phyloP scores from a whole-genome alignment of 2,329 filamentous ascomycete genomes.

The Sarocladium oryzae region DNA sequence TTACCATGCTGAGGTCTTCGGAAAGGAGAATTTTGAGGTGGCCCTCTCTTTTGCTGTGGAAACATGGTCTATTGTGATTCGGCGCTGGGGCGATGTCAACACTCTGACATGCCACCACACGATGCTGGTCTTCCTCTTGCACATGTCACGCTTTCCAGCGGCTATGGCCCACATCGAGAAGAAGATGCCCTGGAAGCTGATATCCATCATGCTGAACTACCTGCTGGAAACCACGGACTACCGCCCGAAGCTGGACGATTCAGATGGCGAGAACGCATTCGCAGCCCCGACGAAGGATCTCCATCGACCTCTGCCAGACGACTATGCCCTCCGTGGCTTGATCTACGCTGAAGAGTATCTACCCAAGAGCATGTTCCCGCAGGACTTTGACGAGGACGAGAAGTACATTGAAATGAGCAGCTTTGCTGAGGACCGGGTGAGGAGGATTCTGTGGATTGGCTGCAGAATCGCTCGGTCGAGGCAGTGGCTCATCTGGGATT shows the following conservation, averaged over 20 bases:
- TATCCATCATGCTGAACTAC: conserved; percentile 32
- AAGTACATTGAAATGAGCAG: conserved; percentile 56
- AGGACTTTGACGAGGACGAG: conserved; percentile 60
- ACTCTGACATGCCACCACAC: conserved; percentile 58
- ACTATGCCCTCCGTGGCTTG: conserved; percentile 60
- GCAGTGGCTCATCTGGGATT: conserved; percentile 42
- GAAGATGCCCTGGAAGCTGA: conserved; percentile 45
- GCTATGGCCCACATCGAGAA: conserved; percentile 38
- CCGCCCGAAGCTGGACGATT: conserved; percentile 20
- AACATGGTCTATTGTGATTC: conserved; percentile 41
- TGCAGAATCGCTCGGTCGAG: conserved; percentile 35
- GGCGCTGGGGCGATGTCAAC: conserved; percentile 49
- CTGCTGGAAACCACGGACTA: conserved; percentile 14
- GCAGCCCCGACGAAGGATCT: conserved; percentile 37
- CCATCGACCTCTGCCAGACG: conserved; percentile 57
- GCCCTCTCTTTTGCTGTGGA: conserved; percentile 35
- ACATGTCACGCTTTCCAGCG: conserved; percentile 33
- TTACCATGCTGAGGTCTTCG: conserved; percentile 16
- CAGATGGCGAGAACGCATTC: conserved; percentile 33
- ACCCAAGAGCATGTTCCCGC: conserved; percentile 51
- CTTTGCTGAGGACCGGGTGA: conserved; percentile 49
- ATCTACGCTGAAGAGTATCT: conserved; percentile 54
- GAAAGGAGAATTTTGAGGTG: conserved; percentile 23
- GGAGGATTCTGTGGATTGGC: conserved; percentile 54
- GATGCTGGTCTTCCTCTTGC: conserved; percentile 51